Evolutionary conservation across 2,329 filamentous ascomycete genomes (phyloP).

Genomic region (Colletotrichum chrysophilum): DNA sequence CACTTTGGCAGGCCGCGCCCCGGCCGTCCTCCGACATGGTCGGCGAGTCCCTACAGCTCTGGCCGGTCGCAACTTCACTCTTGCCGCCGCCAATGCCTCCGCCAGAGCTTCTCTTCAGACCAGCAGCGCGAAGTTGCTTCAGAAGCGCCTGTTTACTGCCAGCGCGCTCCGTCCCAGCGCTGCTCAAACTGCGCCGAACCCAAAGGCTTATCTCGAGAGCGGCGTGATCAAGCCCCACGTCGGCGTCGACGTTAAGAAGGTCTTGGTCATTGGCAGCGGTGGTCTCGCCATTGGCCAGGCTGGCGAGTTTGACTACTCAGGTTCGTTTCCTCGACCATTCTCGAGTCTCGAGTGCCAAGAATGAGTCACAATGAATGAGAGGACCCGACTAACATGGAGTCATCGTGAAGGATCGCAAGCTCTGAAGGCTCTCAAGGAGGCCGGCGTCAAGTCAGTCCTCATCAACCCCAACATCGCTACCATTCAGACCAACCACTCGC

Average conservation of each 20-base stretch:
- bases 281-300: conserved; percentile 97
- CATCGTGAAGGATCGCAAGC: conserved; percentile 80
- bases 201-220: conserved; percentile 88
- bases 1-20: conserved; percentile 60
- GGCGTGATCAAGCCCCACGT: conserved; percentile 82
- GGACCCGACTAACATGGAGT: conserved; percentile 23
- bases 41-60: conserved; percentile 52
- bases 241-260: conserved; percentile 92
- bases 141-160: conserved; percentile 55
- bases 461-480: conserved; percentile 99
- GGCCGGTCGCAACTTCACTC: conserved; percentile 48
- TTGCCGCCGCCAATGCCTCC: conserved; percentile 35
- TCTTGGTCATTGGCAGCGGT: conserved; percentile 93
- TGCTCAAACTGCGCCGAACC: conserved; percentile 75
- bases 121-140: conserved; percentile 33
- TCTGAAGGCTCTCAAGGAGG: conserved; percentile 95
- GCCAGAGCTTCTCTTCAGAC: conserved; percentile 38
- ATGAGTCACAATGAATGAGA: conserved; percentile 13
- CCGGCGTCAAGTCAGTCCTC: conserved; percentile 86
- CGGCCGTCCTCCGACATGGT: conserved; percentile 61
- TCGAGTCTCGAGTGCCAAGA: not conserved
- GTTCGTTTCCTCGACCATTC: conserved; percentile 56
- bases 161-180: conserved; percentile 47
- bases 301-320: conserved; percentile 98
- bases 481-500: conserved; percentile 95